A percentile compares a stretch with the other conserved stretches of the same genome.
phyloP scores from a whole-genome alignment of 1,284 basidiomycete genomes.

The Violaceomyces palustris region DNA sequence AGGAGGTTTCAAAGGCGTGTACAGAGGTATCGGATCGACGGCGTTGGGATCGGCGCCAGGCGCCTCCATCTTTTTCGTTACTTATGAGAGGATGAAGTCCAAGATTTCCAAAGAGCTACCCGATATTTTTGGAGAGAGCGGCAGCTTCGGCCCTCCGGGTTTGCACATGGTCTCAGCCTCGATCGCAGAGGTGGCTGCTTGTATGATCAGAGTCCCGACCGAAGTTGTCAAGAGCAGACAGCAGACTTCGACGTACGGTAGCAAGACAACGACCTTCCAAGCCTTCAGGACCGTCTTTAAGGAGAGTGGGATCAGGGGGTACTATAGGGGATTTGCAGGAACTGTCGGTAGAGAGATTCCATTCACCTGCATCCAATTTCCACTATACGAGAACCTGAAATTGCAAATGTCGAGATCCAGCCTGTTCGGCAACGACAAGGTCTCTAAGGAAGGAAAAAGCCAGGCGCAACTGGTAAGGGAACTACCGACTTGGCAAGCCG shows the following conservation, averaged over 20 bases:
- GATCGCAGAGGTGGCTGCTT: slow-evolving; percentile 62
- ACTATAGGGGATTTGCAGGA: slow-evolving; percentile 73
- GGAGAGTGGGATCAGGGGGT: slow-evolving; percentile 64
- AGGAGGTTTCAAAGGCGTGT: slow-evolving; percentile 87
- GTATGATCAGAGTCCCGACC: slow-evolving; percentile 85
- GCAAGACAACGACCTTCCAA: slow-evolving; percentile 57
- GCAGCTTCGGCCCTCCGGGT: slow-evolving; percentile 32
- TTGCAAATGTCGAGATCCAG: slow-evolving; percentile 28
- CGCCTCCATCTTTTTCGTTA: slow-evolving; percentile 90
- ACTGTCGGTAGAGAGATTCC: slow-evolving; percentile 85
- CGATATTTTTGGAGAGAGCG: slow-evolving; percentile 10
- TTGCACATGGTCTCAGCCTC: slow-evolving; percentile 54
- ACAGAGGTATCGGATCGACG: slow-evolving; percentile 90
- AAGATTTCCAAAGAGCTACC: slow-evolving; percentile 35
- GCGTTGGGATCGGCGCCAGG: slow-evolving; percentile 93
- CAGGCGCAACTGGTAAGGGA: slow-evolving; percentile 7
- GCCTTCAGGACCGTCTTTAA: slow-evolving; percentile 58
- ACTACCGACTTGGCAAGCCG: slow-evolving; percentile 76
- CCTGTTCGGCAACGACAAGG: slow-evolving; percentile 1
- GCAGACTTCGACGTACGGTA: slow-evolving; percentile 69
- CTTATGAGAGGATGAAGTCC: slow-evolving; percentile 84
- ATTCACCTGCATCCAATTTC: slow-evolving; percentile 96
- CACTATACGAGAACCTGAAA: slow-evolving; percentile 88
- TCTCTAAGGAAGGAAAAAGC: too few species aligned
- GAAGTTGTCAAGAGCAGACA: slow-evolving; percentile 85